phyloP scores from a whole-genome alignment of 2,329 filamentous ascomycete species.

The Clarireedia monteithiana region DNA sequence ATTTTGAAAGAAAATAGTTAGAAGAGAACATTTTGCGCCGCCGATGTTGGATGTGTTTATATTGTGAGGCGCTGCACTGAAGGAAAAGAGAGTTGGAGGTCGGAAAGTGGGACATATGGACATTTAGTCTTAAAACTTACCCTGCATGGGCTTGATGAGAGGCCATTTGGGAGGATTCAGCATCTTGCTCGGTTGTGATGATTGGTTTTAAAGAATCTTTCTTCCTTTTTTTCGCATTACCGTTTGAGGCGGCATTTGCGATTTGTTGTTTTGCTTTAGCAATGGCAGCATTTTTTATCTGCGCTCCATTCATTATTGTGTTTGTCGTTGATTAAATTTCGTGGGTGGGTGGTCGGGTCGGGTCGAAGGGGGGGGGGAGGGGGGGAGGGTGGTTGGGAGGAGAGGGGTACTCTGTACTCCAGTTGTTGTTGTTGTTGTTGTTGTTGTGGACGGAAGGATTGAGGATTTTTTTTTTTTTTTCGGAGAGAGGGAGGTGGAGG shows the following conservation, averaged over 20 bases:
- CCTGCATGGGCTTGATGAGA: constrained; percentile 29
- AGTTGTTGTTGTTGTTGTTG: not conserved
- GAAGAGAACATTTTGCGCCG: constrained; percentile 8
- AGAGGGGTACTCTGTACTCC: not conserved
- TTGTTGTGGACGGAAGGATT: not conserved
- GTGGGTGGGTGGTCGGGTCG: not conserved
- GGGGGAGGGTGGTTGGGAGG: not conserved
- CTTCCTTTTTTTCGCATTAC: constrained; percentile 49
- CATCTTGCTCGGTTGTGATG: constrained; percentile 44
- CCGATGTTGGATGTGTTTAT: constrained; percentile 3
- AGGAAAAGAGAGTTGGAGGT: constrained; percentile 9
- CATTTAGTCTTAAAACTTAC: constrained; percentile 21
- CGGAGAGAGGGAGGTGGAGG: not conserved
- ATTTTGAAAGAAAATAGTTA: constrained; percentile 8
- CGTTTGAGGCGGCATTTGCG: constrained; percentile 32
- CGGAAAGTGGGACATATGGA: constrained; percentile 9
- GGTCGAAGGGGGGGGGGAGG: not conserved
- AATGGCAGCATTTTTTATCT: constrained; percentile 38
- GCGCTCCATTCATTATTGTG: constrained; percentile 26
- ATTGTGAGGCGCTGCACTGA: constrained; percentile 18
- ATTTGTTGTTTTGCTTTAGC: constrained; percentile 52
- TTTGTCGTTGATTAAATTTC: constrained; percentile 1
- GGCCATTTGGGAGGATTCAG: constrained; percentile 23
- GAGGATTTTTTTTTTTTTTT: not conserved
- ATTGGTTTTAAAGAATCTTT: constrained; percentile 51